Evolutionary conservation across 1,284 basidiomycete species (phyloP).

Genomic region (Amanita bisporigera): DNA sequence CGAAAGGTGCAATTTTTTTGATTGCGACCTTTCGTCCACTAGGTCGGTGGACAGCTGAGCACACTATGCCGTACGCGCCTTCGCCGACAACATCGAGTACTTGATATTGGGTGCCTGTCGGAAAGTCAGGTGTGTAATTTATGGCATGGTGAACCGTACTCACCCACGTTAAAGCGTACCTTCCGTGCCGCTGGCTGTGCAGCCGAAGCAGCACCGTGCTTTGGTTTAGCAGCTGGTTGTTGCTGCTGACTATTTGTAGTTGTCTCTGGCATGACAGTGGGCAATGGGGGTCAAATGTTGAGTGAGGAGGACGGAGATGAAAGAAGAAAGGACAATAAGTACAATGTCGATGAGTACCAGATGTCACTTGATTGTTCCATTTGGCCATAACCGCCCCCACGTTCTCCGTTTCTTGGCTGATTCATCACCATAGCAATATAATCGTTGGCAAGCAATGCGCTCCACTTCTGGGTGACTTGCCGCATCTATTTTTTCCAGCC

Average conservation of each 20-base stretch:
- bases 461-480: background rate
- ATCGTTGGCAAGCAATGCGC: background rate
- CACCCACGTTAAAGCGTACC: conserved; percentile 92
- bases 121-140: conserved; percentile 11
- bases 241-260: conserved; percentile 24
- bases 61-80: conserved; percentile 88
- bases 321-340: conserved; percentile 12
- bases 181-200: conserved; percentile 78
- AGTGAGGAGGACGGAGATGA: conserved; percentile 17
- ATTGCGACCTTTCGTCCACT: conserved; percentile 85
- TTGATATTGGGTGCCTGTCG: conserved; percentile 78
- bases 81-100: conserved; percentile 92
- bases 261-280: conserved; percentile 32
- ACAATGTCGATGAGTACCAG: background rate
- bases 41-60: conserved; percentile 83
- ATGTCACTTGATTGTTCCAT: background rate
- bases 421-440: background rate
- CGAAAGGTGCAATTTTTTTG: conserved; percentile 93
- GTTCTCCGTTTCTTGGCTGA: background rate
- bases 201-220: conserved; percentile 65
- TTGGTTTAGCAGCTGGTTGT: conserved; percentile 51
- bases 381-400: background rate
- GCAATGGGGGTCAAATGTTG: conserved; percentile 16
- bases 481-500: background rate
- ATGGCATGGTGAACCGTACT: conserved; percentile 43